Percentiles rank a stretch among this genome's conserved stretches.
phyloP scores from a whole-genome alignment of 768 basidiomycete genomes.

The Trametes punicea region DNA sequence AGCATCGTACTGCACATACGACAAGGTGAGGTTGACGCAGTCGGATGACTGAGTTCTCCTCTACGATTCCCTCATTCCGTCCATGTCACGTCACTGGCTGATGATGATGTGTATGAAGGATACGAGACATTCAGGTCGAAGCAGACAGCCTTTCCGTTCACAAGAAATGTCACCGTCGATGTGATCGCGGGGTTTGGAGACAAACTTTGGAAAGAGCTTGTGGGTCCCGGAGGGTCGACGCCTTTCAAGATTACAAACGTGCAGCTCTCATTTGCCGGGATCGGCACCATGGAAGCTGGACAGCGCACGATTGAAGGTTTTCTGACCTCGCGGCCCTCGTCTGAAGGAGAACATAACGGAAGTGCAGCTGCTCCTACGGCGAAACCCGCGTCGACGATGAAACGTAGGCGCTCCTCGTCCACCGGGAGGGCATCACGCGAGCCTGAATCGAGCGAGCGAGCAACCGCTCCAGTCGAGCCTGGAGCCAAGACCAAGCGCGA shows the following conservation, averaged over 20 bases:
- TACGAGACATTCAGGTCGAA: slow-evolving; percentile 69
- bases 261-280: slow-evolving; percentile 70
- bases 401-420: slow-evolving; percentile 11
- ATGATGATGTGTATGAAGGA: slow-evolving; percentile 37
- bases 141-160: slow-evolving; percentile 86
- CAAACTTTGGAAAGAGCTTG: slow-evolving; percentile 83
- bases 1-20: slow-evolving; percentile 77
- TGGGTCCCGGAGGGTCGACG: slow-evolving; percentile 44
- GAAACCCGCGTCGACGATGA: slow-evolving; percentile 7
- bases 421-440: no score
- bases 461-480: background rate
- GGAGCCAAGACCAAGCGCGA: background rate
- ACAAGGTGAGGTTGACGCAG: slow-evolving; percentile 48
- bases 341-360: slow-evolving; percentile 18
- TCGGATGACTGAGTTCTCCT: no score
- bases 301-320: slow-evolving; percentile 90
- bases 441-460: background rate
- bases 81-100: background rate
- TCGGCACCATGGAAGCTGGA: slow-evolving; percentile 71
- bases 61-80: no score
- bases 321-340: slow-evolving; percentile 41
- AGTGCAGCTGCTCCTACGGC: background rate
- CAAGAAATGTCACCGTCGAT: slow-evolving; percentile 69
- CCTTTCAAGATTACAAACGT: slow-evolving; percentile 71
- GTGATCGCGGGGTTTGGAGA: slow-evolving; percentile 71